phyloP scores from a whole-genome alignment of 768 basidiomycete species.

The Boletus vermiculosoides region DNA sequence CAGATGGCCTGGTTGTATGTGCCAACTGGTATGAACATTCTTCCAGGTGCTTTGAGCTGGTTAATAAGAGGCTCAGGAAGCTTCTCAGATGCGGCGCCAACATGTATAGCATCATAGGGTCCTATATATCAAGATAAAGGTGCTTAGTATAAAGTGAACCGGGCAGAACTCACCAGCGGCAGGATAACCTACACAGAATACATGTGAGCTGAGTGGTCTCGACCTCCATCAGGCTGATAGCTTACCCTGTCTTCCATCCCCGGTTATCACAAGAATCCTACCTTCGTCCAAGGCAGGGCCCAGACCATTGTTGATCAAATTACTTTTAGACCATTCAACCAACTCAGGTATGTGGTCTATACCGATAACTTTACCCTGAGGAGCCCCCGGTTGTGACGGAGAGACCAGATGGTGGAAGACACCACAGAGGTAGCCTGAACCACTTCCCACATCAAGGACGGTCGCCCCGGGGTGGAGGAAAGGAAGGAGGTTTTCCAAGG shows the following conservation, averaged over 20 bases:
- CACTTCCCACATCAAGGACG: slow-evolving; percentile 88
- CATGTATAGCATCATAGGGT: slow-evolving; percentile 86
- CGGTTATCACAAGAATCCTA: slow-evolving; percentile 60
- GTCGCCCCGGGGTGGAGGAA: slow-evolving; percentile 67
- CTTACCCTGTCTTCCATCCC: slow-evolving; percentile 79
- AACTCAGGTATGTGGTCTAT: slow-evolving; percentile 89
- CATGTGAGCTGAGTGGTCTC: not conserved
- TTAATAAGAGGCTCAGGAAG: slow-evolving; percentile 71
- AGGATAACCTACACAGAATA: slow-evolving; percentile 34
- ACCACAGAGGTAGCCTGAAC: slow-evolving; percentile 83
- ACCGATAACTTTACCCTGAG: slow-evolving; percentile 68
- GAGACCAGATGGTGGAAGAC: slow-evolving; percentile 75
- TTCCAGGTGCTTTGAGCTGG: slow-evolving; percentile 72
- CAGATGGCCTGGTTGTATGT: slow-evolving; percentile 56
- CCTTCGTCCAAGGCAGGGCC: slow-evolving; percentile 50
- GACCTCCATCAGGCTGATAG: not conserved
- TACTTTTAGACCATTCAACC: slow-evolving; percentile 64
- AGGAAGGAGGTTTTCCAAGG: slow-evolving; percentile 71
- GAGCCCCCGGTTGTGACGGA: slow-evolving; percentile 7
- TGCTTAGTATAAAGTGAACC: not conserved
- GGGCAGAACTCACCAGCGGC: slow-evolving; percentile 29
- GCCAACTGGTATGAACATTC: slow-evolving; percentile 95
- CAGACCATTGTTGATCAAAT: slow-evolving; percentile 67
- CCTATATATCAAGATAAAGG: slow-evolving; percentile 34
- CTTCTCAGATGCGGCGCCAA: slow-evolving; percentile 85